Evolutionary conservation across 75 land plant genomes (phyloP).

Genomic region (Sequoia sempervirens): DNA sequence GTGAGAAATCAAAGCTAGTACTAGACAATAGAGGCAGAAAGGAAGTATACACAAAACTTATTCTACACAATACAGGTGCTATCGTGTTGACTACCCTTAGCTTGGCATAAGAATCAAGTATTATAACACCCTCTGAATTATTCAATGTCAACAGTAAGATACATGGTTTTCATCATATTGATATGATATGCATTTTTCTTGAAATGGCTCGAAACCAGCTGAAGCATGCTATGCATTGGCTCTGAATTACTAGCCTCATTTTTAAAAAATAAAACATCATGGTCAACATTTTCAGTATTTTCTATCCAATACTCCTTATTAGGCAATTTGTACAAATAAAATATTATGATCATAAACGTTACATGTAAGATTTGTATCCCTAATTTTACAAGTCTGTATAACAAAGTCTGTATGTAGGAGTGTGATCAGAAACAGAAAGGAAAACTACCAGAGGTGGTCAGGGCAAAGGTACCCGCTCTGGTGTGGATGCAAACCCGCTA

Average conservation of each 20-base stretch:
- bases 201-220: not conserved
- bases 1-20: not conserved
- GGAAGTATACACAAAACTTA: not conserved
- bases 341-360: not conserved
- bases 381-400: not conserved
- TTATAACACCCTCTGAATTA: not conserved
- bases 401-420: not conserved
- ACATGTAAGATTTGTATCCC: not conserved
- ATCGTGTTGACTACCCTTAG: not conserved
- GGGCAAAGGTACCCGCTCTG: not conserved
- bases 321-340: not conserved
- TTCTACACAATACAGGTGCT: not conserved
- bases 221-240: not conserved
- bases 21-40: not conserved
- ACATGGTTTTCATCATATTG: not conserved
- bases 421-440: not conserved
- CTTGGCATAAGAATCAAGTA: not conserved
- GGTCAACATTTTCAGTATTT: not conserved
- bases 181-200: not conserved
- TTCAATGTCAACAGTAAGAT: not conserved
- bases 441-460: not conserved
- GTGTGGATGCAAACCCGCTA: not conserved
- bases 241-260: not conserved
- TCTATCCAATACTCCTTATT: not conserved
- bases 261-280: not conserved